Percentiles rank a stretch among this genome's conserved stretches.
phyloP scores from a whole-genome alignment of 106 monocot species.

The Gastrodia elata region DNA sequence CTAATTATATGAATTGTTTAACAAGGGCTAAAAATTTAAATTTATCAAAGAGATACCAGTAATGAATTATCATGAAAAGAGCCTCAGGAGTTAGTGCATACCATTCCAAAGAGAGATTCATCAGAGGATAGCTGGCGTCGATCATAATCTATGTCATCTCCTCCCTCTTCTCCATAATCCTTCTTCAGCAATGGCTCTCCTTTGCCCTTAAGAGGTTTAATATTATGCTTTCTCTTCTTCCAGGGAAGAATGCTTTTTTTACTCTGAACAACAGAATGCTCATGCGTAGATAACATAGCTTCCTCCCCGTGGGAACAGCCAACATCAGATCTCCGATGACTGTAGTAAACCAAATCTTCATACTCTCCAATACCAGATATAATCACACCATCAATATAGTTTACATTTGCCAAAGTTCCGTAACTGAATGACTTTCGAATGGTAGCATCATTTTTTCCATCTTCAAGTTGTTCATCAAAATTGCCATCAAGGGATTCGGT shows the following conservation, averaged over 20 bases:
- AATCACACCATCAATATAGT: conserved; percentile 22
- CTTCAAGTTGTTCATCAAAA: conserved; percentile 34
- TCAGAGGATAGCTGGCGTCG: conserved; percentile 67
- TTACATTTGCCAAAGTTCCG: conserved; percentile 54
- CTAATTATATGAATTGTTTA: neutral
- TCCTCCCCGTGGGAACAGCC: conserved; percentile 27
- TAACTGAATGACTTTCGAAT: conserved; percentile 88
- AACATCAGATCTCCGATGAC: conserved; percentile 36
- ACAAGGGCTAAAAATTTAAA: neutral
- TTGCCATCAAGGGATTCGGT: conserved; percentile 53
- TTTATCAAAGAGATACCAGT: neutral
- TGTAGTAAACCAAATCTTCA: conserved; percentile 53
- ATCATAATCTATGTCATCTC: conserved; percentile 86
- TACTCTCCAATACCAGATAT: conserved; percentile 6
- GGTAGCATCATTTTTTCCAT: conserved; percentile 23
- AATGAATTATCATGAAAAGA: neutral
- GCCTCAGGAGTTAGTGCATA: conserved; percentile 12
- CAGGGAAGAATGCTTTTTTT: conserved; percentile 59
- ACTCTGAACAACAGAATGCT: conserved; percentile 14
- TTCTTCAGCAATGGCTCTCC: conserved; percentile 79
- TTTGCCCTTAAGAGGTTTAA: conserved; percentile 18
- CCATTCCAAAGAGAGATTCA: conserved; percentile 42
- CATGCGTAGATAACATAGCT: conserved; percentile 15
- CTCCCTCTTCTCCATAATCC: conserved; percentile 60
- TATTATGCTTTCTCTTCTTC: conserved; percentile 37